A percentile compares a stretch with the other conserved stretches of the same genome.
Evolutionary conservation across 768 basidiomycete genomes (phyloP).

Genomic region (Leccinum ochraceum): DNA sequence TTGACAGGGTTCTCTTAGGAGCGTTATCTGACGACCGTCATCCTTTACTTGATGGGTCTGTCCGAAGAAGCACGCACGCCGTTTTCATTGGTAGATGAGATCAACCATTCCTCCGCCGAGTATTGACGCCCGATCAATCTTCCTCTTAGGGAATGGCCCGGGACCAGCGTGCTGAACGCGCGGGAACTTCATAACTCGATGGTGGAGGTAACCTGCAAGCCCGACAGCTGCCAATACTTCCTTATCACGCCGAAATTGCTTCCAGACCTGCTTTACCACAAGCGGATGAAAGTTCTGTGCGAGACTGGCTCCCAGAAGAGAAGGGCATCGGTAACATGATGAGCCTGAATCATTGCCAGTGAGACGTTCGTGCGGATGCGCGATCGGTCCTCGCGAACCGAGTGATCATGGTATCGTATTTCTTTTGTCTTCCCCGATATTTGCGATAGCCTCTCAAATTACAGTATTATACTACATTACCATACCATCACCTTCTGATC

Average conservation of each 20-base stretch:
- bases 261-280: slow-evolving; percentile 84
- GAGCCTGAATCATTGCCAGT: slow-evolving; percentile 49
- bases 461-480: slow-evolving; percentile 7
- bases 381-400: slow-evolving; percentile 25
- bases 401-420: slow-evolving; percentile 12
- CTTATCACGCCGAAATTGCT: slow-evolving; percentile 97
- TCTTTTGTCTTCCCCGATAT: background rate
- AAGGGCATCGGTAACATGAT: slow-evolving; percentile 69
- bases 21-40: slow-evolving; percentile 87
- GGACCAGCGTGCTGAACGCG: slow-evolving; percentile 93
- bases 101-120: slow-evolving; percentile 44
- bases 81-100: slow-evolving; percentile 98
- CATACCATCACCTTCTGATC: slow-evolving; percentile 13
- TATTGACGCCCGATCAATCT: background rate
- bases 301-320: slow-evolving; percentile 86
- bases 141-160: slow-evolving; percentile 62
- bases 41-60: slow-evolving; percentile 94
- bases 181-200: slow-evolving; percentile 86
- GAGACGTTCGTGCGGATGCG: slow-evolving; percentile 41
- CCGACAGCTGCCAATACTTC: slow-evolving; percentile 96
- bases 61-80: slow-evolving; percentile 93
- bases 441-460: slow-evolving; percentile 5
- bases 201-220: slow-evolving; percentile 90
- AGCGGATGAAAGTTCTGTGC: slow-evolving; percentile 90
- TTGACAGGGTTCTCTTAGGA: slow-evolving; percentile 57